These are phyloP conservation scores for Termitomyces sp. DNA, from an alignment of 768 basidiomycete genomes.

Conservation along the genomic window DNA sequence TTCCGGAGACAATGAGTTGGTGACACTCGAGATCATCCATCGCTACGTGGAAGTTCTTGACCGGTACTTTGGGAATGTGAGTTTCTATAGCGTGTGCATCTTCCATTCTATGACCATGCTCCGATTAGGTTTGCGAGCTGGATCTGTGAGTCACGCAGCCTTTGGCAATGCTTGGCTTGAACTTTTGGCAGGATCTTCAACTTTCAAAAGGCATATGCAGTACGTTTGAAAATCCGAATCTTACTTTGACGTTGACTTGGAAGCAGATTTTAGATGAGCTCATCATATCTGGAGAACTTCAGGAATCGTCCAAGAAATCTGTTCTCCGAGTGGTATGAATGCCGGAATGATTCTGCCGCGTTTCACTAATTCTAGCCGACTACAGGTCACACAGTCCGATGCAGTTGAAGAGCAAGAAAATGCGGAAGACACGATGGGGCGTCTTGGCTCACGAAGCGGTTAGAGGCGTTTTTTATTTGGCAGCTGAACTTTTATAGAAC, in stretches of 20 bases:
- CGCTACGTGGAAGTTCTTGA: conserved; percentile 93
- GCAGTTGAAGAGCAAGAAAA: conserved; percentile 83
- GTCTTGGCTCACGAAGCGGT: conserved; percentile 72
- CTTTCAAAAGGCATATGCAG: conserved; percentile 98
- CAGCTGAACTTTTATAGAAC: conserved; percentile 17
- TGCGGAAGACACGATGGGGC: conserved; percentile 75
- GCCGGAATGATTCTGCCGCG: neutral
- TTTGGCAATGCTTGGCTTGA: neutral
- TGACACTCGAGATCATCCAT: conserved; percentile 90
- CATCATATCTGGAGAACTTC: conserved; percentile 95
- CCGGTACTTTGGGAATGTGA: conserved; percentile 86
- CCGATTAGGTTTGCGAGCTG: conserved; percentile 81
- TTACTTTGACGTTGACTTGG: neutral
- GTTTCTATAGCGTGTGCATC: conserved; percentile 22
- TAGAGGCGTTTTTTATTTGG: conserved; percentile 34
- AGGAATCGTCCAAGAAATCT: conserved; percentile 95
- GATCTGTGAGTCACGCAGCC: conserved; percentile 66
- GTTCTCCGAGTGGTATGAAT: conserved; percentile 55
- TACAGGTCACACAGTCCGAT: conserved; percentile 82
- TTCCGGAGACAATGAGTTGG: conserved; percentile 84
- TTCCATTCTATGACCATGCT: conserved; percentile 9
- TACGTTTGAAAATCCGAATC: conserved; percentile 25
- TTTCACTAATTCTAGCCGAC: neutral
- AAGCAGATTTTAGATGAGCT: conserved; percentile 86
- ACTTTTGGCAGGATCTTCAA: conserved; percentile 81